phyloP scores from a whole-genome alignment of 2,329 filamentous ascomycete species.

The Ceratocystiopsis sp. region DNA sequence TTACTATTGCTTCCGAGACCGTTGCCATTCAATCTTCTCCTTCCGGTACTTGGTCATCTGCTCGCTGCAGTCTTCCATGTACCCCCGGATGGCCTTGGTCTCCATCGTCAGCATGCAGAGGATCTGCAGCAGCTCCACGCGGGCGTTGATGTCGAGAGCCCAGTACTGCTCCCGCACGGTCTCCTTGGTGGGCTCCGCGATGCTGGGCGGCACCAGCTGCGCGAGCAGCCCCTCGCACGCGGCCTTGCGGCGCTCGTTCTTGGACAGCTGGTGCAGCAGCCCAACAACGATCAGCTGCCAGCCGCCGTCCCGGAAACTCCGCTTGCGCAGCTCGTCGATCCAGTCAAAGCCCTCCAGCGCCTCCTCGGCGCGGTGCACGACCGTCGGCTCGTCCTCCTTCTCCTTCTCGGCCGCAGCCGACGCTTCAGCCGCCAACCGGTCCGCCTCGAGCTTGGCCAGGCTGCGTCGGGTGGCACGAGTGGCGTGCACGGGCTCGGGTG shows the following conservation, averaged over 20 bases:
- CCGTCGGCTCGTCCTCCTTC: slow-evolving; percentile 26
- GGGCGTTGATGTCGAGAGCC: slow-evolving; percentile 64
- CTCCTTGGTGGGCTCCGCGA: slow-evolving; percentile 51
- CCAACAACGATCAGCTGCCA: slow-evolving; percentile 88
- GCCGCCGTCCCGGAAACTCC: slow-evolving; percentile 73
- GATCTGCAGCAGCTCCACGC: slow-evolving; percentile 65
- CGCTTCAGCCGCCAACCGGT: slow-evolving; percentile 44
- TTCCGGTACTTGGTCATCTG: slow-evolving; percentile 92
- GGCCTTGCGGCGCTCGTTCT: slow-evolving; percentile 51
- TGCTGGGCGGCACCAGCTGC: slow-evolving; percentile 62
- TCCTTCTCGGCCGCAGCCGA: slow-evolving; percentile 33
- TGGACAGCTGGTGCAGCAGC: slow-evolving; percentile 68
- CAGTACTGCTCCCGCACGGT: slow-evolving; percentile 58
- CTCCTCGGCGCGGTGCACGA: slow-evolving; percentile 55
- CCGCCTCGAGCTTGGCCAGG: slow-evolving; percentile 63
- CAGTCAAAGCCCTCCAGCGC: slow-evolving; percentile 61
- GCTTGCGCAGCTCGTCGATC: slow-evolving; percentile 67
- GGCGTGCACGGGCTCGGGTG: slow-evolving; percentile 50
- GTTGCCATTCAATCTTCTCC: slow-evolving; percentile 85
- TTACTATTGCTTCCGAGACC: slow-evolving; percentile 51
- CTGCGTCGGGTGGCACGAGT: slow-evolving; percentile 72
- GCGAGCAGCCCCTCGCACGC: slow-evolving; percentile 63
- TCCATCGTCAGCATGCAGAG: slow-evolving; percentile 73
- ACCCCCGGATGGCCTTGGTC: slow-evolving; percentile 71
- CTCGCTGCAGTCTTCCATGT: slow-evolving; percentile 82